These are phyloP conservation scores for Zymoseptoria brevis DNA, from an alignment of 2,329 filamentous ascomycete species.

Conservation along the genomic window DNA sequence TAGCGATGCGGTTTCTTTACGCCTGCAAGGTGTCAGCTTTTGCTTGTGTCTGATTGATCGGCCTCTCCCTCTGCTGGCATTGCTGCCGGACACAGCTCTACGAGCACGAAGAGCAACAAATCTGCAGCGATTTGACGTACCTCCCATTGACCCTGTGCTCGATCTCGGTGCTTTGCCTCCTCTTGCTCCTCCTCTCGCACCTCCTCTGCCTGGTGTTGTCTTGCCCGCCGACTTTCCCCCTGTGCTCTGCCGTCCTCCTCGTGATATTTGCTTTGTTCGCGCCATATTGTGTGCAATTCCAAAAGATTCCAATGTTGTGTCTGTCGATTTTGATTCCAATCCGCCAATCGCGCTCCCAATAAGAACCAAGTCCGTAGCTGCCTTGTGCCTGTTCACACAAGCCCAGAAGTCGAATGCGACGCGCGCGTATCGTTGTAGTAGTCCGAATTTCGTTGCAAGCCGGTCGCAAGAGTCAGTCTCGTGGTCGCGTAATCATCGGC, in stretches of 20 bases:
- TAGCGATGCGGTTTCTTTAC: slow-evolving; percentile 31
- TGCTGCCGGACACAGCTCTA: neutral
- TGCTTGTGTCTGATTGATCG: neutral
- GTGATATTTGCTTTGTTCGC: slow-evolving; percentile 11
- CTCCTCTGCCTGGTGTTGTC: slow-evolving; percentile 3
- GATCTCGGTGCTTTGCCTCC: slow-evolving; percentile 16
- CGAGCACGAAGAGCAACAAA: neutral
- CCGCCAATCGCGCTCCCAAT: neutral
- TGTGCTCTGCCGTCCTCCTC: slow-evolving; percentile 18
- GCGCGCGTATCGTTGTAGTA: neutral
- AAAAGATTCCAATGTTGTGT: neutral
- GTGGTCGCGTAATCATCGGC: neutral
- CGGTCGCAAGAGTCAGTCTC: neutral
- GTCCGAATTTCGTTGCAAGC: neutral
- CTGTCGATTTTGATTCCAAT: neutral
- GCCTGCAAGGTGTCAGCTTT: neutral
- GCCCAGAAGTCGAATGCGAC: neutral
- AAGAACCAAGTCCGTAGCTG: neutral
- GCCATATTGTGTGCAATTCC: slow-evolving; percentile 15
- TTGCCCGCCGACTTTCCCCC: slow-evolving; percentile 24
- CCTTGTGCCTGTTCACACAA: neutral
- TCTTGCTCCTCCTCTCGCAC: neutral
- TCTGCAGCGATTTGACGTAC: neutral
- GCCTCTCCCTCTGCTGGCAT: neutral
- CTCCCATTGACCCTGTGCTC: neutral